Percentiles rank a stretch among this genome's conserved stretches.
Conservation (phyloP, 2,329 filamentous ascomycete genomes). For the Paraconiothyrium sp. region DNA sequence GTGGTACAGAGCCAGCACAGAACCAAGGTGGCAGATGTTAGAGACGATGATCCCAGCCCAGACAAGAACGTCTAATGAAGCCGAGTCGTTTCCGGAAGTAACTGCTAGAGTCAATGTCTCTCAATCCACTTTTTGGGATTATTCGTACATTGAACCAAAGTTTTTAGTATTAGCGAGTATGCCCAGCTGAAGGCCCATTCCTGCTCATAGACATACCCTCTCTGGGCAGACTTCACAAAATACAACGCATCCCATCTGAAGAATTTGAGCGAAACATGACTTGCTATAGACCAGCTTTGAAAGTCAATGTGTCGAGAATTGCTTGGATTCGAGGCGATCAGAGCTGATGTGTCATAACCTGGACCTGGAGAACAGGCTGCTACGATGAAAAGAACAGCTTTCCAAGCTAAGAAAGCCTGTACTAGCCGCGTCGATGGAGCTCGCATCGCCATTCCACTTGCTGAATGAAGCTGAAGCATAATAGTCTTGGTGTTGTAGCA, state of each 20-base stretch:
- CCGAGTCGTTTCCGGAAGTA: slow-evolving; percentile 27
- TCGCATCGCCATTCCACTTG: slow-evolving; percentile 6
- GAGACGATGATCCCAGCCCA: slow-evolving; percentile 73
- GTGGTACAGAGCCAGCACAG: slow-evolving; percentile 75
- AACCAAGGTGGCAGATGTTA: slow-evolving; percentile 78
- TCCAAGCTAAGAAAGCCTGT: slow-evolving; percentile 70
- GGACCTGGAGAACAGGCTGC: slow-evolving; percentile 66
- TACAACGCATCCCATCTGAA: slow-evolving; percentile 86
- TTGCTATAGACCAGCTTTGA: slow-evolving; percentile 24
- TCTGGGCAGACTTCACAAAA: slow-evolving; percentile 69
- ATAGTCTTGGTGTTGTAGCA: slow-evolving; percentile 13
- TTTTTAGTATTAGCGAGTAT: slow-evolving; percentile 58
- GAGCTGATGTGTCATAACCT: slow-evolving; percentile 82
- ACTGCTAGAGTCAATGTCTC: slow-evolving; percentile 33
- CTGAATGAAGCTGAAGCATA: neutral
- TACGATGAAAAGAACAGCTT: slow-evolving; percentile 70
- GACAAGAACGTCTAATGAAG: slow-evolving; percentile 40
- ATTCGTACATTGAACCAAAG: slow-evolving; percentile 53
- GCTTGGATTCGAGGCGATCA: slow-evolving; percentile 55
- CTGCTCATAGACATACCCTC: slow-evolving; percentile 78
- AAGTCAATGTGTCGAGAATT: slow-evolving; percentile 30
- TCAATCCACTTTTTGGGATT: slow-evolving; percentile 8
- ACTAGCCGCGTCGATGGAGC: slow-evolving; percentile 26
- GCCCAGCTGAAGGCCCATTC: slow-evolving; percentile 83
- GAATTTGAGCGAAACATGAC: slow-evolving; percentile 64